Base-by-base conservation (phyloP, 2,329 filamentous ascomycete species). In the Onygenales sp. region DNA sequence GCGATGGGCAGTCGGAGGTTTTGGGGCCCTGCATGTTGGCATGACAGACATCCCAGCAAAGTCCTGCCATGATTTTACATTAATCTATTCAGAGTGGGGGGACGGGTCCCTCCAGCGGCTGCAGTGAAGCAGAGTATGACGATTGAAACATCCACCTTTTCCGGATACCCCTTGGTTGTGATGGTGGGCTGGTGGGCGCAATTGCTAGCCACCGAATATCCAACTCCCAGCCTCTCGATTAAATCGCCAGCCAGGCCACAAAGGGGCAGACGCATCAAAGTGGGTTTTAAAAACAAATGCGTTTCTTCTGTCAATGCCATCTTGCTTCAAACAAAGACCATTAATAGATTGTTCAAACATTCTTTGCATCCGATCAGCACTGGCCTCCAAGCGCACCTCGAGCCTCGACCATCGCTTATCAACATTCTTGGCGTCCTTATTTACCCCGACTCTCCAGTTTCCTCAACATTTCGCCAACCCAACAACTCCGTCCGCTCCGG, bases 181-280 rank as follows among this genome's bases (percentile, higher is more conserved):
- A 10, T 27, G 21, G 11, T 21, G 34, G 17, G 14, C 33, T 27
- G 31, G 34, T 27, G 27, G 48, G 13, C 14, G 13, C n/a, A 9
- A 27, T 34, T 51, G 39, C 37, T 31, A 51, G 49, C 49, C 49
- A 51, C 49, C 39, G 27, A 27, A 21, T 31, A 34, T 33, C 11
- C 31, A n/a, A 10, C 14, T 21, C 49, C 37, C 49, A 51, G 49
- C 49, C 49, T 36, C 49, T 37, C 42, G 3, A 51, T 42, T 50
- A 50, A 40, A 17, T 34, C 21, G 39, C 48, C 34, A 50, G 36
- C 48, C 14, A 2, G 11, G 21, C 14, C 17, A 27, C 21, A 17
- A 34, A 39, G 31, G 39, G 40, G 27, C 9, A 44, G 10, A n/a
- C 27, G 8, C 11, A 43, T 17, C 27, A 43, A 33, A 32, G 43